phyloP scores from a whole-genome alignment of 148 eudicot genomes.

The Camellia sinensis region DNA sequence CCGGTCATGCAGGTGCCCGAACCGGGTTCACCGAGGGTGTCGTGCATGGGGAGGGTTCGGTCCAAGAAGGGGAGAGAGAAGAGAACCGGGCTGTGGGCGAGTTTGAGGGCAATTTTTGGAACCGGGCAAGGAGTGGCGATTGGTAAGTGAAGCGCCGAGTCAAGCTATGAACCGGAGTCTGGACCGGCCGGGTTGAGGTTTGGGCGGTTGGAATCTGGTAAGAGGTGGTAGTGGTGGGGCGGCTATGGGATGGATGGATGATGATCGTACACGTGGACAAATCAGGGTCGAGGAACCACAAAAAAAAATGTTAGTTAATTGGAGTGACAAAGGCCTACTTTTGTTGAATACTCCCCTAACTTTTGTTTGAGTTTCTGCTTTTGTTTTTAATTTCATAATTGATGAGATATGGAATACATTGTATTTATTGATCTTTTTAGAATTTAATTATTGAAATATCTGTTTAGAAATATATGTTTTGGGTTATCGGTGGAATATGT shows the following conservation, averaged over 20 bases:
- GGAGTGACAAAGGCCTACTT: too few relatives aligned
- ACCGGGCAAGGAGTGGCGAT: background rate
- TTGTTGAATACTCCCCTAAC: too few relatives aligned
- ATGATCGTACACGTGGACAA: background rate
- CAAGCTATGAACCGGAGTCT: background rate
- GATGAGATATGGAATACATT: too few relatives aligned
- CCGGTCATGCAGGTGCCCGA: background rate
- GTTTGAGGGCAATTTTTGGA: background rate
- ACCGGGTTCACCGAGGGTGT: conserved; percentile 14
- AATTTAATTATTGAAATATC: too few relatives aligned
- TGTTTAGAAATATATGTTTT: too few relatives aligned
- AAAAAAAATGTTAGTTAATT: too few relatives aligned
- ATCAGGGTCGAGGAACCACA: background rate
- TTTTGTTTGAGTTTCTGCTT: too few relatives aligned
- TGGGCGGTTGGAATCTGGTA: conserved; percentile 6
- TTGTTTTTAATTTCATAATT: too few relatives aligned
- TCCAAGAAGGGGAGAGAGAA: conserved; percentile 1
- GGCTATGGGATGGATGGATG: background rate
- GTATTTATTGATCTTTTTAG: too few relatives aligned
- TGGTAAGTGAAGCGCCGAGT: background rate
- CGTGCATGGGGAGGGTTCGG: conserved; percentile 12
- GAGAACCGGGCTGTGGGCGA: background rate
- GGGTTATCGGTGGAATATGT: too few relatives aligned
- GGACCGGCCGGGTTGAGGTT: background rate
- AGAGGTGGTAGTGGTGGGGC: background rate